Evolutionary conservation across 148 eudicot genomes (phyloP), one percentile per base, ranked within the genome.

Genomic region (Chenopodium quinoa): DNA sequence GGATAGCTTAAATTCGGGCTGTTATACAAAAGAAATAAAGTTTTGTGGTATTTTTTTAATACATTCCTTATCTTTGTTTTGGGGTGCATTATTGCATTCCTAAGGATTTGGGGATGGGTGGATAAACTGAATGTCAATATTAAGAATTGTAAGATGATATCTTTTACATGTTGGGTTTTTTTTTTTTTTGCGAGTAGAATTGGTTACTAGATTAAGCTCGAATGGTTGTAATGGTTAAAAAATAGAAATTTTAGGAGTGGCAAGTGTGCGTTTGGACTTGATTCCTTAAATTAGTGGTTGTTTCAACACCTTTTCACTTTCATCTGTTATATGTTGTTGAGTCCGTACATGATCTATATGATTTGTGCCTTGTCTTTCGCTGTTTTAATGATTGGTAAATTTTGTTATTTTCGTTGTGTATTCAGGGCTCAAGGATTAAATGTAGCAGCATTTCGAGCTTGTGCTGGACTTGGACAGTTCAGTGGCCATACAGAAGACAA

Each of bases 391-490:
- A 47, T 48, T 46, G 58, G 76, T 76, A 22, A 47, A 44, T 16
- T n/a, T 47, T 46, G n/a, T 9, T 11, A 4, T 23, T 34, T 52
- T 2, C 12, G 0, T 34, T 52, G 54, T 16, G 14, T 44, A 7
- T 62, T 52, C 71, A 85, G 87, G 62, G 72, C 29, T 22, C 56
- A 76, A 37, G 87, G 81, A 20, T 67, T 85, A 56, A 78, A 82
- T 29, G 4, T 79, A 79, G 86, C 86, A 73, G 69, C 90, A 29
- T 76, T 84, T 76, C 86, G 84, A 70, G 81, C 87, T 76, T 85
- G 52, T 88, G 88, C 82, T 75, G 86, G 81, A 19, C 54, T 86
- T 81, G 90, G 91, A 56, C 76, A 85, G 23, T 70, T 81, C 73
- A 83, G 69, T 64, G 69, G 68, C 76, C 79, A 77, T 40, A 62